These are phyloP conservation scores for Gynostemma pentaphyllum DNA, from an alignment of 306 rosid species.

Conservation along the genomic window DNA sequence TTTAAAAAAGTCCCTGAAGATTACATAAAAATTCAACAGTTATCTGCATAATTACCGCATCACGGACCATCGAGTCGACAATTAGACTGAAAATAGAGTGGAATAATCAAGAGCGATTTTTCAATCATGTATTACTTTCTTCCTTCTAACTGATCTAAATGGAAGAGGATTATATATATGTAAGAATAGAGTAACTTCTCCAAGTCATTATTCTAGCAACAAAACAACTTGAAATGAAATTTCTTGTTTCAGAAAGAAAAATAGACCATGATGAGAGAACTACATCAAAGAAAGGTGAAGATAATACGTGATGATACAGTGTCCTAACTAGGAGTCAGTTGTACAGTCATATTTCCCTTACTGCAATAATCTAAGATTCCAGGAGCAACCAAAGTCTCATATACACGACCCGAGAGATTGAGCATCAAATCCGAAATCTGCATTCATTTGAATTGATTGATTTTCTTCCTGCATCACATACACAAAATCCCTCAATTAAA, in stretches of 20 bases:
- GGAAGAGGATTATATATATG: conserved; percentile 53
- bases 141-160: neutral
- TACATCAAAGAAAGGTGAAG: conserved; percentile 7
- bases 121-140: conserved; percentile 25
- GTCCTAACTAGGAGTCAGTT: neutral
- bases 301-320: neutral
- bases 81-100: neutral
- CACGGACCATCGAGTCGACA: neutral
- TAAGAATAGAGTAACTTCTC: conserved; percentile 3
- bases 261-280: conserved; percentile 1
- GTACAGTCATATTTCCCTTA: neutral
- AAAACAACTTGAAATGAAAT: neutral
- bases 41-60: neutral
- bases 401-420: conserved; percentile 48
- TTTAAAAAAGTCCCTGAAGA: too few species aligned
- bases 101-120: neutral
- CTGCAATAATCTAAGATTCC: neutral
- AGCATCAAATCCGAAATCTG: conserved; percentile 48
- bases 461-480: conserved; percentile 48
- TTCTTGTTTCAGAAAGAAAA: neutral
- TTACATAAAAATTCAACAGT: neutral
- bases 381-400: conserved; percentile 19
- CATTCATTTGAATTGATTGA: conserved; percentile 33
- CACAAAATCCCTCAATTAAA: neutral
- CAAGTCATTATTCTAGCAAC: conserved; percentile 18